Evolutionary conservation across 495 filamentous ascomycete genomes (phyloP).

Genomic region (Hyaloscypha bicolor): DNA sequence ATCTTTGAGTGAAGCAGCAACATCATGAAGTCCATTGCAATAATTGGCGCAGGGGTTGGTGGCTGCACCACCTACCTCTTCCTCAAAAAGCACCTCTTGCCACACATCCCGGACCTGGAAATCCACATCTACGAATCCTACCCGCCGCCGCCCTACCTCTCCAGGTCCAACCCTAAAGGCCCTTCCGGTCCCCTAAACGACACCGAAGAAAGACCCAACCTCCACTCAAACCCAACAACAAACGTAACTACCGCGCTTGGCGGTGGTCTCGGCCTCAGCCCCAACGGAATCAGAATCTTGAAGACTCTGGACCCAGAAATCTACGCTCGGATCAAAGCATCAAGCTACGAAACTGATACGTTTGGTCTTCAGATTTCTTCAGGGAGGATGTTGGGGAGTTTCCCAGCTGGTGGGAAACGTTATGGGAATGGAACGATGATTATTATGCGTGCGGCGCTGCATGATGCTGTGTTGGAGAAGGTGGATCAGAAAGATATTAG

Average conservation of each 20-base stretch:
- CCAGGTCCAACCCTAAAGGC: constrained; percentile 8
- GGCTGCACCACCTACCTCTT: constrained; percentile 52
- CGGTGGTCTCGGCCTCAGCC: constrained; percentile 50
- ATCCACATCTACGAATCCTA: constrained; percentile 47
- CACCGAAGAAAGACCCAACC: neutral
- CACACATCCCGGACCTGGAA: constrained; percentile 18
- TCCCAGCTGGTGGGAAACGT: neutral
- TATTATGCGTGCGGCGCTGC: neutral
- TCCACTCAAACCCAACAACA: neutral
- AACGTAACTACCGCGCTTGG: constrained; percentile 44
- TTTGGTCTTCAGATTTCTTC: neutral
- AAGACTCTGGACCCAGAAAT: constrained; percentile 42
- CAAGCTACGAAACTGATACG: neutral
- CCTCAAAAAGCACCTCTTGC: constrained; percentile 50
- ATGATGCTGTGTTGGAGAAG: constrained; percentile 4
- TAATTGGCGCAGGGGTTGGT: constrained; percentile 54
- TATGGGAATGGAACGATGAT: constrained; percentile 5
- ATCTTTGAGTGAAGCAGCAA: neutral
- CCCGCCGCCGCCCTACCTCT: constrained; percentile 33
- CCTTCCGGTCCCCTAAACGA: neutral
- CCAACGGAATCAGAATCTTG: constrained; percentile 53
- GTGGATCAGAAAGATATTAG: neutral
- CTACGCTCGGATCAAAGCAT: neutral
- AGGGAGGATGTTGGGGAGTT: neutral
- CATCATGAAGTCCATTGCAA: constrained; percentile 52